Evolutionary conservation across 202 grass and related monocot species (phyloP).

Genomic region (Cymbopogon flexuosus): DNA sequence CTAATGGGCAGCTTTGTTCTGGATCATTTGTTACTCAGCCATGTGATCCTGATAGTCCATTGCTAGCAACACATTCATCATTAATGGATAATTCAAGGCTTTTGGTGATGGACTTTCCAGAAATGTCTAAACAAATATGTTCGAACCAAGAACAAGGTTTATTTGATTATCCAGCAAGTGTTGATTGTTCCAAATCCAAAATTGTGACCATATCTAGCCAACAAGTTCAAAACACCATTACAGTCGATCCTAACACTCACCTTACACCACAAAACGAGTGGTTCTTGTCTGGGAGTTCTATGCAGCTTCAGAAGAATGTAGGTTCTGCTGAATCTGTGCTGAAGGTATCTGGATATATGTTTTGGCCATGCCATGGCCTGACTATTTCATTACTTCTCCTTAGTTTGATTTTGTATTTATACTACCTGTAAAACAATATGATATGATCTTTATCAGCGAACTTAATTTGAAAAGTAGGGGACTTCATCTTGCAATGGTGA

Average conservation of each 20-base stretch:
- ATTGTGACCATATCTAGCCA: constrained; percentile 18
- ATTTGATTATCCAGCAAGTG: constrained; percentile 30
- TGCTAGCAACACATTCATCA: constrained; percentile 18
- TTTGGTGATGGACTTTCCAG: constrained; percentile 20
- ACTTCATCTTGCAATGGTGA: constrained; percentile 14
- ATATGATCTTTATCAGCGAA: background rate
- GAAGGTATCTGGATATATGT: constrained; percentile 37
- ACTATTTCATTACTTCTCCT: background rate
- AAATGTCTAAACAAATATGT: constrained; percentile 33
- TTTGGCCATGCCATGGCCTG: background rate
- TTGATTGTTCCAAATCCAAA: constrained; percentile 22
- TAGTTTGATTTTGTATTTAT: constrained; percentile 1
- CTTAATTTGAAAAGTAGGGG: background rate
- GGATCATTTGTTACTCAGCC: constrained; percentile 20
- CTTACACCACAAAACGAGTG: constrained; percentile 15
- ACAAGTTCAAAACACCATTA: constrained; percentile 30
- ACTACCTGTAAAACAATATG: background rate
- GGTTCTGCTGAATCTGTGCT: constrained; percentile 24
- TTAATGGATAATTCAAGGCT: constrained; percentile 14
- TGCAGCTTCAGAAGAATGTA: constrained; percentile 14
- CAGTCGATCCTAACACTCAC: background rate
- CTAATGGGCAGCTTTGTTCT: constrained; percentile 22
- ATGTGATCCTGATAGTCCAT: constrained; percentile 16
- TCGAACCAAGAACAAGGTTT: constrained; percentile 35
- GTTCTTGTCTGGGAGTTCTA: constrained; percentile 28